Conservation (phyloP, 2,329 filamentous ascomycete species). For the Cercospora brassicicola region DNA sequence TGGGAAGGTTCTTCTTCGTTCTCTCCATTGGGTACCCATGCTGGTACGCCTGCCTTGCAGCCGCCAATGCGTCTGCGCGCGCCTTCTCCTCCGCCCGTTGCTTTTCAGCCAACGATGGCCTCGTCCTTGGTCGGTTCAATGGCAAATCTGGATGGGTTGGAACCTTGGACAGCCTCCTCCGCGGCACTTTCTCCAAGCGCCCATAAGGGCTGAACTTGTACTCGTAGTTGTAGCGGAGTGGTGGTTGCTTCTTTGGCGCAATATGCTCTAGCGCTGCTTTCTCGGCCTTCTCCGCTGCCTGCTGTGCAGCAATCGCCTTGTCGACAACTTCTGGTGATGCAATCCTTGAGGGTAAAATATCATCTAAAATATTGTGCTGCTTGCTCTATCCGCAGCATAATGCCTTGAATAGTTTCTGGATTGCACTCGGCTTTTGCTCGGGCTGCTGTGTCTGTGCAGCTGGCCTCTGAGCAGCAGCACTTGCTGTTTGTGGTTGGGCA, state of each 20-base stretch:
- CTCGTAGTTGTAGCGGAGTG: conserved; percentile 1
- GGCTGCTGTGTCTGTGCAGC: conserved; percentile 39
- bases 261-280: conserved; percentile 5
- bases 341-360: conserved; percentile 7
- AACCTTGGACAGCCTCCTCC: not conserved
- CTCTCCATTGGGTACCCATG: not conserved
- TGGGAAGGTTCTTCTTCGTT: not conserved
- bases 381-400: conserved; percentile 73
- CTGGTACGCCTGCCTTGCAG: not conserved
- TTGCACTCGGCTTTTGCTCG: conserved; percentile 74
- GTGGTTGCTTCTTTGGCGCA: not conserved
- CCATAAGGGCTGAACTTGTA: conserved; percentile 4
- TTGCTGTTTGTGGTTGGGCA: conserved; percentile 18
- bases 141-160: not conserved
- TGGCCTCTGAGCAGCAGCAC: conserved; percentile 18
- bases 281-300: not conserved
- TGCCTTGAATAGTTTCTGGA: conserved; percentile 90
- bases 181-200: conserved; percentile 1
- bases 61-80: not conserved
- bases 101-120: not conserved
- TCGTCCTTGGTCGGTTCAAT: not conserved
- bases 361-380: conserved; percentile 11
- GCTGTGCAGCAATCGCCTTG: not conserved
- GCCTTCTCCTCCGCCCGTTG: not conserved
- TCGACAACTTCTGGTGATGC: conserved; percentile 1